Base-by-base conservation (phyloP, 345 rosid species). In the Aquilaria malaccensis region DNA sequence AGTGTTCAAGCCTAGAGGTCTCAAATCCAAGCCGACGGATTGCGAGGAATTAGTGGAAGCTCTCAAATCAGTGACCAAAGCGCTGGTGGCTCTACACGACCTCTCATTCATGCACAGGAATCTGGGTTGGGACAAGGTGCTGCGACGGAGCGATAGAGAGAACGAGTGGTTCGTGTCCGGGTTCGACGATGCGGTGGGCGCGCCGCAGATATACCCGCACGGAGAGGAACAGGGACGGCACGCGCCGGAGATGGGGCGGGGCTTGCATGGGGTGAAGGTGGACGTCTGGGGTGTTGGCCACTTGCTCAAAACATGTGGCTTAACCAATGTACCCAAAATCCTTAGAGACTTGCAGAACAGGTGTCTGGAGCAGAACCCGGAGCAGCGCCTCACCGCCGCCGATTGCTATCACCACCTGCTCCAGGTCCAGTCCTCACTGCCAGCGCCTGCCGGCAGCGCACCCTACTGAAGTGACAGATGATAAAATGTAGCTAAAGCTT, bases 261-360 rank as follows among this genome's bases (percentile, higher is more conserved):
- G 99, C 3, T 60, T 90, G 75, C 97, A 94, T 67, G 92, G 90
- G 9, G 93, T 88, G 51, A 94, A 94, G 69, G 99, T 94, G 33
- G 99, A 94, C 77, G 95, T 94, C 15, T 94, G 97, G 96, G 99
- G 96, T 0, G 80, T 94, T 0, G 99, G 99, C 4, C 62, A 86
- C 59, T 66, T 94, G 85, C 72, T 94, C 13, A 88, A 77, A 80
- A 88, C 91, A 0, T 81, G 95, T 67, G 99, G 93, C 37, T 64
- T 94, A 56, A 67, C 60, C 33, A 63, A 70, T 55, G 70, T 83
- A 53, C 92, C 95, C 12, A 88, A 90, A 65, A 74, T 88, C 84
- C 78, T 94, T 58, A 78, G 84, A 64, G 97, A 94, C 62, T 79
- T 94, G 73, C 89, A 94, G 46, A 81, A 74, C 43, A 82, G 86